Evolutionary conservation across 495 filamentous ascomycete species (phyloP).

Genomic region (Margaritispora aquatica): DNA sequence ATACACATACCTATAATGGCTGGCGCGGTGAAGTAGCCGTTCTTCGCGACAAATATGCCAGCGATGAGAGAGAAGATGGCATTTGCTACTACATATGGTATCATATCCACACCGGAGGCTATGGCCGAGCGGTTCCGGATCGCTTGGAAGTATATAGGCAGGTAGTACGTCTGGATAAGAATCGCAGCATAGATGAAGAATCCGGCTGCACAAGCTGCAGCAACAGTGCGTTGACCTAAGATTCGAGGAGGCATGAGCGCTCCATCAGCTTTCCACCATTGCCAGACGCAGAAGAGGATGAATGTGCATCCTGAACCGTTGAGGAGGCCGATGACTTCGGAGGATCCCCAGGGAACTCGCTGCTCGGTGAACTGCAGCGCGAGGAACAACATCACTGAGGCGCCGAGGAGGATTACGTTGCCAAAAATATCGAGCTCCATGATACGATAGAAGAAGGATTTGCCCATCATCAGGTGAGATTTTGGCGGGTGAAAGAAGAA

Average conservation of each 20-base stretch:
- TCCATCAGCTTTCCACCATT: constrained; percentile 52
- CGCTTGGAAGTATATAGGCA: constrained; percentile 89
- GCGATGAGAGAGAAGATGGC: constrained; percentile 55
- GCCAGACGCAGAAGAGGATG: constrained; percentile 50
- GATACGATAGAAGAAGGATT: constrained; percentile 21
- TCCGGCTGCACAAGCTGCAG: constrained; percentile 44
- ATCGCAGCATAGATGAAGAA: constrained; percentile 56
- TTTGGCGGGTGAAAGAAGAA: constrained; percentile 42
- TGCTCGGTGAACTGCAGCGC: constrained; percentile 69
- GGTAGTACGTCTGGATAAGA: constrained; percentile 62
- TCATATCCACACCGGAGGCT: constrained; percentile 67
- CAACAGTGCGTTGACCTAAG: constrained; percentile 63
- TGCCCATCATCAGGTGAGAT: not conserved
- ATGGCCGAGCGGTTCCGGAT: constrained; percentile 64
- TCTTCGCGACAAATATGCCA: constrained; percentile 52
- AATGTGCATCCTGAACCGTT: constrained; percentile 18
- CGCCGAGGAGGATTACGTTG: constrained; percentile 53
- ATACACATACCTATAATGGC: constrained; percentile 57
- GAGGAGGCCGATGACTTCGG: constrained; percentile 56
- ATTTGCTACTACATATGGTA: constrained; percentile 63
- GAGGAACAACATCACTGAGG: constrained; percentile 56
- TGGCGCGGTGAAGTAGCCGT: constrained; percentile 75
- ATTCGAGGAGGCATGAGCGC: constrained; percentile 70
- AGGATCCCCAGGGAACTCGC: constrained; percentile 51
- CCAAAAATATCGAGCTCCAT: constrained; percentile 59